phyloP scores from a whole-genome alignment of 768 basidiomycete species.

The Hericium rajendrae region DNA sequence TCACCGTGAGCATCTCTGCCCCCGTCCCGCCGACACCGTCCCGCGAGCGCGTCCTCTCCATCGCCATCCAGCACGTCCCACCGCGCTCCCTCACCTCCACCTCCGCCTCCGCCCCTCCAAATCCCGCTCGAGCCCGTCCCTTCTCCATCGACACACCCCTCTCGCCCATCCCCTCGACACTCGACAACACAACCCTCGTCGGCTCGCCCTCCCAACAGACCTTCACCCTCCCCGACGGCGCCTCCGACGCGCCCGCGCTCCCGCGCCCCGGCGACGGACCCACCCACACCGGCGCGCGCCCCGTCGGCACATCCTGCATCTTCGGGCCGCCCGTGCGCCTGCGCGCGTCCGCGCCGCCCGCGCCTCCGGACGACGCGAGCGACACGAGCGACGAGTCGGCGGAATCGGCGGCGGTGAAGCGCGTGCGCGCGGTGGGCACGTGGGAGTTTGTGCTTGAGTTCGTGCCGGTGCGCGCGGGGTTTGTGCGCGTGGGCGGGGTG shows the following conservation, averaged over 20 bases:
- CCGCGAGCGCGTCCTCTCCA: slow-evolving; percentile 31
- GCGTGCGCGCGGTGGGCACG: slow-evolving; percentile 28
- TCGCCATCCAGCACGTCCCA: slow-evolving; percentile 62
- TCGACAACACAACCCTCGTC: slow-evolving; percentile 7
- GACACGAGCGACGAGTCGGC: slow-evolving; percentile 12
- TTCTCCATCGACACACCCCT: neutral
- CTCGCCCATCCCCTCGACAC: neutral
- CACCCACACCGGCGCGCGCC: slow-evolving; percentile 4
- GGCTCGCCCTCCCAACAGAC: slow-evolving; percentile 7
- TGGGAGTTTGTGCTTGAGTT: slow-evolving; percentile 60
- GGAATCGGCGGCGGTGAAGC: slow-evolving; percentile 11
- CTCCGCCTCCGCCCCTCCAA: slow-evolving; percentile 11
- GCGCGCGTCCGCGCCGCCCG: slow-evolving; percentile 15
- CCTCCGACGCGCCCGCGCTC: neutral
- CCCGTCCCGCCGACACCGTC: slow-evolving; percentile 24
- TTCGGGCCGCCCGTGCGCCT: slow-evolving; percentile 24
- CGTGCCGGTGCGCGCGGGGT: slow-evolving; percentile 48
- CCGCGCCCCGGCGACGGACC: slow-evolving; percentile 8
- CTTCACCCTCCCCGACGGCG: neutral
- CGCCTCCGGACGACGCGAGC: slow-evolving; percentile 9
- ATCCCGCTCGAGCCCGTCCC: neutral
- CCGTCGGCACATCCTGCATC: slow-evolving; percentile 44
- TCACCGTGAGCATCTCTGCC: slow-evolving; percentile 44
- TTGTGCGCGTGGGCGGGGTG: slow-evolving; percentile 57
- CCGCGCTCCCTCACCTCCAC: slow-evolving; percentile 16